Conservation (phyloP, 495 filamentous ascomycete genomes). For the Penicillium manginii region DNA sequence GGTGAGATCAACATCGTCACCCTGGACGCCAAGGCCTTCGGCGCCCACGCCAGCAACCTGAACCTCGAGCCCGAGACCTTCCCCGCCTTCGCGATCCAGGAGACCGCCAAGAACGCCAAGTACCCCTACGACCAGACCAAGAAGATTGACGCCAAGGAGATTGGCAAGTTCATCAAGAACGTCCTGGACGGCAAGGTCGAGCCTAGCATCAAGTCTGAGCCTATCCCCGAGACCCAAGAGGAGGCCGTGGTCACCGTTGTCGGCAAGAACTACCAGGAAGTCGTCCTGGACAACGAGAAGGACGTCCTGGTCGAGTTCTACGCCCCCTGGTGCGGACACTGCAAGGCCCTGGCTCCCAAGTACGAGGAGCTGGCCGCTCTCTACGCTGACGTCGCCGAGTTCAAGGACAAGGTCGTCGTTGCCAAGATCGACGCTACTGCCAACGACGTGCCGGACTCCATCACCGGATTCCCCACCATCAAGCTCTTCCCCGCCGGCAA, state of each 20-base stretch:
- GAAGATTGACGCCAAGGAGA: constrained; percentile 72
- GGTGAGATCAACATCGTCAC: constrained; percentile 95
- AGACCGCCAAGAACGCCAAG: constrained; percentile 94
- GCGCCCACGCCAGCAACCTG: constrained; percentile 93
- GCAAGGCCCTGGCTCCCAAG: constrained; percentile 84
- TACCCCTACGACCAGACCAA: constrained; percentile 90
- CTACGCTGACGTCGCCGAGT: constrained; percentile 71
- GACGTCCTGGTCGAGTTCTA: constrained; percentile 99
- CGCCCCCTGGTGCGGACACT: constrained; percentile 99
- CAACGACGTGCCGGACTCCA: constrained; percentile 97
- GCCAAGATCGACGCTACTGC: constrained; percentile 97
- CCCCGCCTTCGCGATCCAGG: constrained; percentile 98
- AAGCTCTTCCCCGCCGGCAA: constrained; percentile 93
- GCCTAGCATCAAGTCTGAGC: constrained; percentile 97
- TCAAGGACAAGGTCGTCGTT: constrained; percentile 81
- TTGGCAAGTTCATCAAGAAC: constrained; percentile 84
- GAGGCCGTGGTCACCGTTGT: constrained; percentile 88
- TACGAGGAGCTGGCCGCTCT: constrained; percentile 82
- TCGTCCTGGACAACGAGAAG: constrained; percentile 92
- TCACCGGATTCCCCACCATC: constrained; percentile 98
- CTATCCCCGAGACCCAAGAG: constrained; percentile 93
- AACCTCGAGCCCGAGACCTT: constrained; percentile 95
- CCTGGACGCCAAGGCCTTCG: constrained; percentile 93
- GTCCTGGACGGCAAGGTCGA: constrained; percentile 88
- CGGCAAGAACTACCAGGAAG: constrained; percentile 89